phyloP scores from a whole-genome alignment of 208 protist species.

The Crithidia bombi region DNA sequence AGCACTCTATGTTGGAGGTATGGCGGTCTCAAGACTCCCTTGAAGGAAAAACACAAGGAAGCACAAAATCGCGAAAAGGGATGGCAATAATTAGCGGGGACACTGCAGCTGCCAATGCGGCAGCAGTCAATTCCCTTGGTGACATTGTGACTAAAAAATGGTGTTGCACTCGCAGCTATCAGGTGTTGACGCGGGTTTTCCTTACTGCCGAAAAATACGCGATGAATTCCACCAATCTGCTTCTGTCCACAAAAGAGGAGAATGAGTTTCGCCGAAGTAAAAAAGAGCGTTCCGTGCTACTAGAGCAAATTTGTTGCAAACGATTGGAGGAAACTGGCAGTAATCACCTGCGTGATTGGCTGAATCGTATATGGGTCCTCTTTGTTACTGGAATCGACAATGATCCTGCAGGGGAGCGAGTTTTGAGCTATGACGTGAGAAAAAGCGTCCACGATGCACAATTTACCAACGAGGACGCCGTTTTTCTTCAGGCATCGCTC shows the following conservation, averaged over 20 bases:
- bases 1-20: slow-evolving; percentile 34
- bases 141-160: slow-evolving; percentile 72
- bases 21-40: slow-evolving; percentile 47
- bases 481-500: slow-evolving; percentile 57
- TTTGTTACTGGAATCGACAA: slow-evolving; percentile 65
- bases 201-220: slow-evolving; percentile 64
- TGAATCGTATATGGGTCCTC: slow-evolving; percentile 74
- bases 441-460: slow-evolving; percentile 54
- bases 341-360: slow-evolving; percentile 50
- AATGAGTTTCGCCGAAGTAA: slow-evolving; percentile 43
- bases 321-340: slow-evolving; percentile 36
- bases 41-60: slow-evolving; percentile 20
- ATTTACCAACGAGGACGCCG: slow-evolving; percentile 55
- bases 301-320: slow-evolving; percentile 44
- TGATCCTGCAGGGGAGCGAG: slow-evolving; percentile 44
- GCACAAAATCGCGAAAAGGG: slow-evolving; percentile 22
- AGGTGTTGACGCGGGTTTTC: slow-evolving; percentile 63
- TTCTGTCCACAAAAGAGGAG: slow-evolving; percentile 60
- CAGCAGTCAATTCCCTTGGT: slow-evolving; percentile 39
- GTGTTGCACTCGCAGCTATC: slow-evolving; percentile 66
- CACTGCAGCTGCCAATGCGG: background rate
- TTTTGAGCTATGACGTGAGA: slow-evolving; percentile 72
- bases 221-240: slow-evolving; percentile 41
- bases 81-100: background rate
- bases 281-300: slow-evolving; percentile 53